These are phyloP conservation scores for Eustoma russellianum DNA, from an alignment of 257 asterid genomes.

Conservation along the genomic window DNA sequence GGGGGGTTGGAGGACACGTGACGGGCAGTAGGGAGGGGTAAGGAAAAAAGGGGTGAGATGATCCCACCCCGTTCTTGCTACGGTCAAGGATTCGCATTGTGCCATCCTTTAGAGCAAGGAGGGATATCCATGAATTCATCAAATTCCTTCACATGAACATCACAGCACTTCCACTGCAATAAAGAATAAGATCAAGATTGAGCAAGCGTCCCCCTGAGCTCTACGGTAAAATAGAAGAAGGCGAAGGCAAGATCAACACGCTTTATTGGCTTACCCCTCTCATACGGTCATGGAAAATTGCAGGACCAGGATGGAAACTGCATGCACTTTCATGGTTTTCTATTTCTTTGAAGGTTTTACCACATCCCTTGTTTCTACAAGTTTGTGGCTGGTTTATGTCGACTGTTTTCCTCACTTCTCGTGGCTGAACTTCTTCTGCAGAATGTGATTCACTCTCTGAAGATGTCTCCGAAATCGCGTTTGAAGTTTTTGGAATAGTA, in stretches of 20 bases:
- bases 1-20: no score
- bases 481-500: constrained; percentile 30
- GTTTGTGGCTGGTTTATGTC: constrained; percentile 67
- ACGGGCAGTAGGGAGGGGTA: no score
- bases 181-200: neutral
- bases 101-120: constrained; percentile 92
- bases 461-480: constrained; percentile 6
- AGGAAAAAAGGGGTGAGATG: no score
- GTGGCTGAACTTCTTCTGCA: constrained; percentile 34
- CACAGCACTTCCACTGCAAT: constrained; percentile 94
- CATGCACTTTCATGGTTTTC: constrained; percentile 82
- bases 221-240: neutral
- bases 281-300: constrained; percentile 81
- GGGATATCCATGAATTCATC: constrained; percentile 78
- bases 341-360: constrained; percentile 64
- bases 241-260: no score
- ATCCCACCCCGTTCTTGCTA: no score
- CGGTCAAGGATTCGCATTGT: constrained; percentile 38
- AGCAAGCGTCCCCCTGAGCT: neutral
- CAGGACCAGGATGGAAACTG: constrained; percentile 88
- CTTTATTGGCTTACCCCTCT: constrained; percentile 69
- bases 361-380: constrained; percentile 79
- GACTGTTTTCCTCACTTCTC: constrained; percentile 43
- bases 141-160: constrained; percentile 76
- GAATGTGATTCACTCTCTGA: constrained; percentile 19